Base-by-base conservation (phyloP, 768 basidiomycete species). In the Kwoniella sp. region DNA sequence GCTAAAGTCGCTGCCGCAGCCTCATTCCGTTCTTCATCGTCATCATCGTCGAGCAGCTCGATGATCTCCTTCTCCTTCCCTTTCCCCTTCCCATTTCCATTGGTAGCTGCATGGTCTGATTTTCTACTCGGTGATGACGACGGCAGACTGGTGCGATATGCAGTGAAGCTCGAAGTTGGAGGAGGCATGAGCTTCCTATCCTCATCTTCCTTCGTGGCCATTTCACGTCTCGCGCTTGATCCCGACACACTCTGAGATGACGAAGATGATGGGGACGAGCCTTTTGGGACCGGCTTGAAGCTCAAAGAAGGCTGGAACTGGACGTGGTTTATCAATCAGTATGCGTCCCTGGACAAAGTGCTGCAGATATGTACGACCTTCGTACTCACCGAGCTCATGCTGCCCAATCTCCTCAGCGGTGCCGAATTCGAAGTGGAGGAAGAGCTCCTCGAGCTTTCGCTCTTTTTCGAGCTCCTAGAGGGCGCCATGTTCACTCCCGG, bases 351-450 rank as follows among this genome's bases (percentile, higher is more conserved):
- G n/a, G n/a, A n/a, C n/a, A n/a, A n/a, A n/a, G n/a, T n/a, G n/a
- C n/a, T n/a, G n/a, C n/a, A n/a, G n/a, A n/a, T n/a, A n/a, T n/a
- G n/a, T n/a, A n/a, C n/a, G n/a, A n/a, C n/a, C n/a, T n/a, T n/a
- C n/a, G n/a, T n/a, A 65, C 76, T 55, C 34, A 78, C 76, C 58
- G 76, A 78, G 61, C 68, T 75, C 55, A 78, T 58, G 55, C 68
- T 71, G 23, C 67, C 58, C 48, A 77, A 25, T 61, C 73, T 73
- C 71, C 67, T 77, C 55, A 54, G 30, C 9, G 52, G 45, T 1
- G 60, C 54, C 8, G 61, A 28, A 38, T 45, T 61, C 2, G 52
- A 62, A 25, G 22, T 56, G 41, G 55, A 52, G 47, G 29, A 41
- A 48, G 54, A 63, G 50, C 48, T 38, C 26, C 25, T 59, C 53